These are phyloP conservation scores for Cucurbita pepo DNA, from an alignment of 306 rosid species.

Conservation along the genomic window DNA sequence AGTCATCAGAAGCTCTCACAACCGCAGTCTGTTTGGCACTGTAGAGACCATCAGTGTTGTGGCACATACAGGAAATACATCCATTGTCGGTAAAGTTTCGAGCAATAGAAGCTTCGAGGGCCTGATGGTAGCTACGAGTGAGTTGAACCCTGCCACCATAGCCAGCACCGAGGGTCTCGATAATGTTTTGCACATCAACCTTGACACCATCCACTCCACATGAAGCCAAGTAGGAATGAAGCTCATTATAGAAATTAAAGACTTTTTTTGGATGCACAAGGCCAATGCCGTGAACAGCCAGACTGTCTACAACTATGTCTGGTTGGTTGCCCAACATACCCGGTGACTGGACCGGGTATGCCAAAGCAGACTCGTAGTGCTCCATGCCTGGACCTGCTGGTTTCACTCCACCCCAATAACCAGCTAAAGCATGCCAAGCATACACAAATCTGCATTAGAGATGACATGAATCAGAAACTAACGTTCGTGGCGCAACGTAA, in stretches of 20 bases:
- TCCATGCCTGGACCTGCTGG: slow-evolving; percentile 88
- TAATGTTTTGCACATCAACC: slow-evolving; percentile 93
- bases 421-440: slow-evolving; percentile 97
- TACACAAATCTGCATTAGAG: slow-evolving; percentile 44
- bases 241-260: slow-evolving; percentile 81
- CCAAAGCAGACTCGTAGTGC: slow-evolving; percentile 68
- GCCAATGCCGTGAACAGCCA: slow-evolving; percentile 82
- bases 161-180: slow-evolving; percentile 90
- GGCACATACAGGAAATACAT: slow-evolving; percentile 97
- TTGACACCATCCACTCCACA: slow-evolving; percentile 96
- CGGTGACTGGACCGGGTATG: slow-evolving; percentile 75
- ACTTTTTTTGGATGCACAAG: slow-evolving; percentile 86
- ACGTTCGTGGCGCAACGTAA: background rate
- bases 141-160: slow-evolving; percentile 87
- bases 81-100: slow-evolving; percentile 82
- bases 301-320: slow-evolving; percentile 81
- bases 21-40: slow-evolving; percentile 86
- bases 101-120: slow-evolving; percentile 75
- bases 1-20: slow-evolving; percentile 89
- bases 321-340: slow-evolving; percentile 89
- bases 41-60: slow-evolving; percentile 81
- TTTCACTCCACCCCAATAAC: slow-evolving; percentile 98
- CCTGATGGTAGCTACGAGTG: slow-evolving; percentile 74
- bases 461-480: background rate
- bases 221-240: slow-evolving; percentile 80